Evolutionary conservation across 768 basidiomycete genomes (phyloP), one percentile per base, ranked within the genome.

Genomic region (Tulasnella sp.): DNA sequence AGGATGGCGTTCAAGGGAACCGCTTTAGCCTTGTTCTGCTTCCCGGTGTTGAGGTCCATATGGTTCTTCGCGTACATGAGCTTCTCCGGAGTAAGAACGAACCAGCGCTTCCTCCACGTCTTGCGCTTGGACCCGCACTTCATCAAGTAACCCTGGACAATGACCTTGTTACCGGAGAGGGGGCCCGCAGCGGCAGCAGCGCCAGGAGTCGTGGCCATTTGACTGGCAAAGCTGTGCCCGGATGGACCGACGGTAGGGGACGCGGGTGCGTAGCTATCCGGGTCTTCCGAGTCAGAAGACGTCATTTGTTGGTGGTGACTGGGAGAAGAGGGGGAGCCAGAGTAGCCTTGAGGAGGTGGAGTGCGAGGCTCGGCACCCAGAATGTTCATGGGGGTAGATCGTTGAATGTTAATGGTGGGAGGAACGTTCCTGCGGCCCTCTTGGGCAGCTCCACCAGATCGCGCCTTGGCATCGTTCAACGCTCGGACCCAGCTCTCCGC

Each of bases 91-190:
- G 91, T 94, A n/a, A 99, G 85, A 45, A 93, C 90, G 80, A 99
- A 99, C 97, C 96, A 99, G 37, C 97, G 85, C 83, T 99, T 99
- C 76, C 95, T 88, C 97, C 97, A 99, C 79, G 90, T 93, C 80
- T 93, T 91, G 81, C 97, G 89, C 79, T 96, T 94, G 64, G 91
- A 91, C 36, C 94, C 96, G 82, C 94, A 96, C 81, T 99, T 99
- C 93, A 96, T 95, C 78, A 99, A 85, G 83, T 99, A 99, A 1
- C 96, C 95, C 25, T 90, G 89, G 4, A 97, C 82, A 49, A 99
- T 91, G 49, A 90, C 85, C 84, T 96, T 96, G n/a, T 88, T 85
- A 25, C 87, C 22, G 67, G 25, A 37, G 14, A 37, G 74, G 37
- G 49, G 49, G 22, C 49, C 49, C 49, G 22, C 49, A 49, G 22